Base-by-base conservation (phyloP, 2,329 filamentous ascomycete genomes). In the Fusarium sp. region DNA sequence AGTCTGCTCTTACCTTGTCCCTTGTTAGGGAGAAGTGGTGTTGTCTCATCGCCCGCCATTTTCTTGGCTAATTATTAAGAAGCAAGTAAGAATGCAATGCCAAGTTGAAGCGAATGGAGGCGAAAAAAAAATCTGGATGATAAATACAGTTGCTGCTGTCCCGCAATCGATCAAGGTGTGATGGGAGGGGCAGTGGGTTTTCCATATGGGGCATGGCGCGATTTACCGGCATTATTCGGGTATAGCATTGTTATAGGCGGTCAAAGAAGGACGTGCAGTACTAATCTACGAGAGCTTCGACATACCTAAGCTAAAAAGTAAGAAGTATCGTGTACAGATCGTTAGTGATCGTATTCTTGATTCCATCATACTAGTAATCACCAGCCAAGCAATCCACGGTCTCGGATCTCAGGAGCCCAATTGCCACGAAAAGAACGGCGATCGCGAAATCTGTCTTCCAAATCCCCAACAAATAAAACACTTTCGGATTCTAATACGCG, bases 11-110 rank as follows among this genome's bases (percentile, higher is more conserved):
- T 66, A 7, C 26, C 18, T n/a, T 56, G 14, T 18, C 51, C 48
- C 26, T 66, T 72, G 5, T 52, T 58, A 10, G 62, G 52, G 31
- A 75, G 42, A 13, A 75, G 71, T 9, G 73, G 73, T 28, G 73
- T 75, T 50, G 58, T 63, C 33, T 75, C 73, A 46, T 74, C 67
- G 15, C 64, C 64, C 17, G 71, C 52, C 72, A 74, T 74, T 33
- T 22, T 59, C 9, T n/a, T n/a, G n/a, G n/a, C n/a, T n/a, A n/a
- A n/a, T n/a, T n/a, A n/a, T n/a, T n/a, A n/a, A n/a, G n/a, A n/a
- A n/a, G n/a, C n/a, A n/a, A n/a, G n/a, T n/a, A n/a, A 17, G 13
- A 57, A 51, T 52, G 24, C 13, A 63, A 34, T 39, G n/a, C 15
- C 18, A 52, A 58, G 66, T 51, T 22, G 1, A 18, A 51, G 31